phyloP scores from a whole-genome alignment of 1,139 yeast species.

The Pichia sp. region DNA sequence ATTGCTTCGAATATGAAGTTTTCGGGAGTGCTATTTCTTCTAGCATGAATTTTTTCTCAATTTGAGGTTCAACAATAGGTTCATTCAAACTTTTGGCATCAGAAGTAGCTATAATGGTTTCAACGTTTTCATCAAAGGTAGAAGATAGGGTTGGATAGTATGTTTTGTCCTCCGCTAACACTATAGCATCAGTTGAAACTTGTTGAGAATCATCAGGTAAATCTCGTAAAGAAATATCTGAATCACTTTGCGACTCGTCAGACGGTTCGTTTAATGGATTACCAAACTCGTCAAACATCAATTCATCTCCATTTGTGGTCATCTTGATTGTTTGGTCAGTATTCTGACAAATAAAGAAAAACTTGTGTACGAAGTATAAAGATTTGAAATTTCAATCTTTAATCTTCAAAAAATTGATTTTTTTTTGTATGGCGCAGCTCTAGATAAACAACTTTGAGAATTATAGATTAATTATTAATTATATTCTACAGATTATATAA shows the following conservation, averaged over 20 bases:
- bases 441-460: too few relatives aligned
- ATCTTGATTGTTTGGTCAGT: not conserved
- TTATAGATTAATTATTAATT: too few relatives aligned
- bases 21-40: slow-evolving; percentile 53
- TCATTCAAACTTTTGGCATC: slow-evolving; percentile 50
- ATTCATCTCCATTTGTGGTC: slow-evolving; percentile 33
- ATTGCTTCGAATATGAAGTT: slow-evolving; percentile 58
- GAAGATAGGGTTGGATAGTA: slow-evolving; percentile 38
- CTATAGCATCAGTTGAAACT: slow-evolving; percentile 19
- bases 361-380: too few relatives aligned
- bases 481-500: too few relatives aligned
- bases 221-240: slow-evolving; percentile 16
- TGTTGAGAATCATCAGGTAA: slow-evolving; percentile 12
- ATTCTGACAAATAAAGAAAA: too few relatives aligned
- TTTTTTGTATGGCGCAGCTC: too few relatives aligned
- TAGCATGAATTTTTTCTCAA: slow-evolving; percentile 39
- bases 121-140: slow-evolving; percentile 55
- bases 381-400: too few relatives aligned
- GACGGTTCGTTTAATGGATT: slow-evolving; percentile 53
- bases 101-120: slow-evolving; percentile 51
- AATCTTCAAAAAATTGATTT: too few relatives aligned
- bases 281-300: slow-evolving; percentile 76
- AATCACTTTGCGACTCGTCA: slow-evolving; percentile 11
- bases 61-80: slow-evolving; percentile 62
- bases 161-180: slow-evolving; percentile 42